Percentiles rank a stretch among this genome's conserved stretches.
These are phyloP conservation scores for Fusarium sp. DNA, from an alignment of 2,329 filamentous ascomycete species.

Conservation along the genomic window DNA sequence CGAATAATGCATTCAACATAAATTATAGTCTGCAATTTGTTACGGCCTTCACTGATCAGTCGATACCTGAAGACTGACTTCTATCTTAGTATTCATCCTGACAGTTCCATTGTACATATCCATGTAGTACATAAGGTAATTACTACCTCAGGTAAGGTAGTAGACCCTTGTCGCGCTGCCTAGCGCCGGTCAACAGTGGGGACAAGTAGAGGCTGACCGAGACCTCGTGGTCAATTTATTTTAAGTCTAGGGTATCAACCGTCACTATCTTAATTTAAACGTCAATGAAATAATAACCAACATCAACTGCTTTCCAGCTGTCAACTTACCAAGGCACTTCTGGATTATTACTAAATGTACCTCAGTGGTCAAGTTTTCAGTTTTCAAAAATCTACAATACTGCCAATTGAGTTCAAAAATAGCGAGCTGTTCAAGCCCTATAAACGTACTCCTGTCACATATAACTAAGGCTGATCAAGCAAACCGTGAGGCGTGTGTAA, in stretches of 20 bases:
- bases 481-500: background rate
- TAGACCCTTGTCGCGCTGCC: conserved; percentile 19
- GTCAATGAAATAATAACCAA: background rate
- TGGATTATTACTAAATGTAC: background rate
- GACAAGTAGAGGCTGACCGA: conserved; percentile 2
- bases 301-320: background rate
- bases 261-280: conserved; percentile 8
- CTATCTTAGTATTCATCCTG: background rate
- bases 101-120: background rate
- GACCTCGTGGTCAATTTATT: conserved; percentile 8
- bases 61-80: background rate
- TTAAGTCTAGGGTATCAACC: conserved; percentile 24
- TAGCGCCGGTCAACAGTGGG: conserved; percentile 17
- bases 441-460: too few relatives aligned
- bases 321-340: background rate
- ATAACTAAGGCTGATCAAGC: background rate
- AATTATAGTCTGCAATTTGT: background rate
- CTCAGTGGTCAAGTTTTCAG: fast-evolving
- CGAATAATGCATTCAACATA: too few relatives aligned
- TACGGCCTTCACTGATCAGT: background rate
- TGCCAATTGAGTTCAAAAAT: background rate
- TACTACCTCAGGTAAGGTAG: too few relatives aligned
- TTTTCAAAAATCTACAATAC: background rate
- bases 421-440: background rate
- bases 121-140: too few relatives aligned